Evolutionary conservation across 129 eudicot genomes (phyloP).

Genomic region (Flaveria robusta): DNA sequence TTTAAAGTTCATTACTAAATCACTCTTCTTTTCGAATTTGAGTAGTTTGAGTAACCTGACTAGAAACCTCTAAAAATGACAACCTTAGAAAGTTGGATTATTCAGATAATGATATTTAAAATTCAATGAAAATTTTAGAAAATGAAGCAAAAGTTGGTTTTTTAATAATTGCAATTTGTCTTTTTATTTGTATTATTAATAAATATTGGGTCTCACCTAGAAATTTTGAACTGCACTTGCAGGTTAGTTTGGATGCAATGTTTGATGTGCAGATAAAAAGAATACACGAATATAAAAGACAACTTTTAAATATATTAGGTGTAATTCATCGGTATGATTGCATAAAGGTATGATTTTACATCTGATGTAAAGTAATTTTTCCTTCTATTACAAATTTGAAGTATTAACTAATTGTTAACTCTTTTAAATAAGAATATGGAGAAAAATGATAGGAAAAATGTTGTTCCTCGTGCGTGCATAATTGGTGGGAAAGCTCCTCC

Average conservation of each 20-base stretch:
- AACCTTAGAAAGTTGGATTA: background rate
- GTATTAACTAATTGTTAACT: background rate
- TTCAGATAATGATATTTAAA: background rate
- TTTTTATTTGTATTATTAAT: background rate
- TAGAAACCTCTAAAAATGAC: background rate
- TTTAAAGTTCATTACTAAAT: background rate
- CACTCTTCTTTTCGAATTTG: background rate
- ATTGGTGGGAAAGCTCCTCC: constrained; percentile 74
- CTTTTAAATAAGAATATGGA: constrained; percentile 44
- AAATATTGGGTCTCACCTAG: background rate
- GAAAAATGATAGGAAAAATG: constrained; percentile 41
- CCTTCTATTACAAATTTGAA: background rate
- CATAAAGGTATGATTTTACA: constrained; percentile 49
- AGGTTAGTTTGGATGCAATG: constrained; percentile 72
- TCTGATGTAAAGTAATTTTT: constrained; percentile 3
- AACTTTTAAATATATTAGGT: constrained; percentile 51
- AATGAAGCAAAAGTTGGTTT: background rate
- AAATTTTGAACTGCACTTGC: constrained; percentile 5
- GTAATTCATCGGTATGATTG: constrained; percentile 63
- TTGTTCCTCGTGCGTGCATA: constrained; percentile 60
- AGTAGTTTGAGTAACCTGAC: background rate
- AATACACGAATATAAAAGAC: constrained; percentile 65
- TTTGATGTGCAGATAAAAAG: constrained; percentile 62
- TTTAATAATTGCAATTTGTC: background rate
- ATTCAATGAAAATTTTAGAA: background rate